phyloP scores from a whole-genome alignment of 345 rosid genomes.

The Brassica incana region DNA sequence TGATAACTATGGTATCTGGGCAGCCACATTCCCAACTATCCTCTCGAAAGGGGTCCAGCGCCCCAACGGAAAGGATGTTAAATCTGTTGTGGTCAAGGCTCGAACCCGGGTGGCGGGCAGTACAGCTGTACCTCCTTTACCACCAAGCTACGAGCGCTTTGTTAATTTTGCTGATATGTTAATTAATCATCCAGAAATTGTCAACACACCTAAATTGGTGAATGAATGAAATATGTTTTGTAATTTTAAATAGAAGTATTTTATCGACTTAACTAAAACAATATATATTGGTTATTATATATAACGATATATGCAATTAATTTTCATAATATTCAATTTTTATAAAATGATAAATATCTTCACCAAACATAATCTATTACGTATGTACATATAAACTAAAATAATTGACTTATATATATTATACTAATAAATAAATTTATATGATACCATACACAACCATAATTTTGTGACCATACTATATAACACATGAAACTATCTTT shows the following conservation, averaged over 20 bases:
- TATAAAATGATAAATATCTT: not conserved
- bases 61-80: too few species aligned
- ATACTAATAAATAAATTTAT: not conserved
- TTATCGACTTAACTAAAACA: not conserved
- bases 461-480: not conserved
- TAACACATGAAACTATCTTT: not conserved
- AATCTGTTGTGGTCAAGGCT: too few species aligned
- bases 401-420: not conserved
- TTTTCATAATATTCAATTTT: not conserved
- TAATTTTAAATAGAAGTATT: not conserved
- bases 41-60: too few species aligned
- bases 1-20: too few species aligned
- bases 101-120: too few species aligned
- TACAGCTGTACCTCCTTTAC: too few species aligned
- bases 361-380: too few species aligned
- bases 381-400: not conserved
- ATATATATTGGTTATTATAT: not conserved
- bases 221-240: not conserved
- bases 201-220: not conserved
- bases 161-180: not conserved
- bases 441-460: not conserved
- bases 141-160: too few species aligned
- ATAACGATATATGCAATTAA: not conserved
- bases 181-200: not conserved
- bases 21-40: too few species aligned